Evolutionary conservation across 768 basidiomycete genomes (phyloP), one percentile per base, ranked within the genome.

Genomic region (Lentinula edodes): DNA sequence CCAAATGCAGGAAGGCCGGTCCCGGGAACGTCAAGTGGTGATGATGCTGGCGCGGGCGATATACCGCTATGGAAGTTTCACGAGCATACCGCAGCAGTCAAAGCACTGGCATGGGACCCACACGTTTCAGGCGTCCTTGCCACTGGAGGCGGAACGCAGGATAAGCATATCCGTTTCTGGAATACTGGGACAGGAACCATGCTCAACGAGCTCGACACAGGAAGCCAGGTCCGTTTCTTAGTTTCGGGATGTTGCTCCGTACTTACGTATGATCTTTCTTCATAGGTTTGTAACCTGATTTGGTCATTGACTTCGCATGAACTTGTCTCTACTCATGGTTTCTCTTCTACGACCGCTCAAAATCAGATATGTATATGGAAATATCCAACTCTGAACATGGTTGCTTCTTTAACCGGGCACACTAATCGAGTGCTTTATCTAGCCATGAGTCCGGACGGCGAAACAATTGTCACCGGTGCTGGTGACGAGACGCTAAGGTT

Each of bases 111-210:
- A 6, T 99, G 97, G 96, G 95, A 94, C 72, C 95, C 96, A 6
- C 97, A 99, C 74, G 82, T 96, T 50, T 79, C 88, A 10, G 94
- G 95, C 1, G 82, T 98, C 2, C 76, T 98, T 38, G 97, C 96
- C 0, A 94, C 91, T 6, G 97, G 97, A 5, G 96, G 96, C 9
- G 97, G 96, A 7, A 99, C 96, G n/a, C 95, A 97, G 67, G 97
- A 98, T 72, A 96, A 95, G 74, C 96, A 95, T 70, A 95, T 99
- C 50, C 80, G 95, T 62, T 98, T 97, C 70, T 99, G 97, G 96
- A 98, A 99, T 71, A 91, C 90, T 6, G 77, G 84, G 39, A 93
- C 86, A 58, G 97, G 96, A 35, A 84, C 82, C 23, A 83, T 96
- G 84, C 77, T 97, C 62, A 87, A 83, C 63, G 89, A 94, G 70